These are phyloP conservation scores for Stylosanthes scabra DNA, from an alignment of 331 rosid genomes.

Conservation along the genomic window DNA sequence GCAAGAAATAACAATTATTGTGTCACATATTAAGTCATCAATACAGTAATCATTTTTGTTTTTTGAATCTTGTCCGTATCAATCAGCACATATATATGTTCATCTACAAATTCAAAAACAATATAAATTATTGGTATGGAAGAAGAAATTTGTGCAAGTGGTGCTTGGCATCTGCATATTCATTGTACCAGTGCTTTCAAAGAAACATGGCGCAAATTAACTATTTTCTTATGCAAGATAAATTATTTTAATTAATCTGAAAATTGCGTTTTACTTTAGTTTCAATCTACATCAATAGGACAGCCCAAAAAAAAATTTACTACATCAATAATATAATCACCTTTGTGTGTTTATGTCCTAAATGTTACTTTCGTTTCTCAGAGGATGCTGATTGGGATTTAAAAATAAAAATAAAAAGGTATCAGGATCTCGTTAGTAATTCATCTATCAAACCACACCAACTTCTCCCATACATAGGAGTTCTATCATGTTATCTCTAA, in stretches of 20 bases:
- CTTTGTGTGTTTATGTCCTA: no score
- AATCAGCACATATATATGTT: not conserved
- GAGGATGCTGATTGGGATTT: no score
- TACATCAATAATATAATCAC: no score
- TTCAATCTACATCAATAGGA: not conserved
- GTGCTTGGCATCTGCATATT: not conserved
- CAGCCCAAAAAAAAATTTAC: no score
- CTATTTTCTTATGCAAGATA: not conserved
- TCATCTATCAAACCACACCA: no score
- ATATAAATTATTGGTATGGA: no score
- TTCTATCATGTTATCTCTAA: no score
- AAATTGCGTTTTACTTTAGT: not conserved
- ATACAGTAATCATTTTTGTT: not conserved
- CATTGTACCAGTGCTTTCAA: not conserved
- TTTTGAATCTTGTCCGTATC: not conserved
- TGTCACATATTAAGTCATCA: not conserved
- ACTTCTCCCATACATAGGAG: no score
- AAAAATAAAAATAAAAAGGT: no score
- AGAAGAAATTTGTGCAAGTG: not conserved
- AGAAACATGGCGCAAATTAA: not conserved
- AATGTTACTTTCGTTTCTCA: no score
- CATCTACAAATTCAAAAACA: not conserved
- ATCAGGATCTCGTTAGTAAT: no score
- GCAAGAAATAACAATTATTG: not conserved
- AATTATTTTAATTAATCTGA: not conserved